Percentiles rank a stretch among this genome's conserved stretches.
These are phyloP conservation scores for Pseudogymnoascus sp. DNA, from an alignment of 2,329 filamentous ascomycete genomes.

Conservation along the genomic window DNA sequence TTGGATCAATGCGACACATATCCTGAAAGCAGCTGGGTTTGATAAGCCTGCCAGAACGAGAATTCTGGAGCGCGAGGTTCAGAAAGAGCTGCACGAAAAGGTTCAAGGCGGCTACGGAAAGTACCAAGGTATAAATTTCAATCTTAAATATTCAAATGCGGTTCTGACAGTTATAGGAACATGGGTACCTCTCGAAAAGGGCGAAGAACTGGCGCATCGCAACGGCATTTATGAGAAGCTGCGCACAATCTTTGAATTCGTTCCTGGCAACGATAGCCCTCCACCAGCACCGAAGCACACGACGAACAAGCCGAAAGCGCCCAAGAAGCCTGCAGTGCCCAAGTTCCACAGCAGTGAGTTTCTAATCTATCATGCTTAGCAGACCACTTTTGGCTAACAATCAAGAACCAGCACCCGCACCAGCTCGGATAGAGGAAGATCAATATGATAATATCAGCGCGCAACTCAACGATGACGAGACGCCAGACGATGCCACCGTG, in stretches of 20 bases:
- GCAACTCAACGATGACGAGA: slow-evolving; percentile 66
- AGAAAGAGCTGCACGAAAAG: slow-evolving; percentile 94
- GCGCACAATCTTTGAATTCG: slow-evolving; percentile 80
- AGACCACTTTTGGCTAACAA: slow-evolving; percentile 18
- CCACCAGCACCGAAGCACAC: slow-evolving; percentile 91
- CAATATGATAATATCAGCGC: slow-evolving; percentile 56
- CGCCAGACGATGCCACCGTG: slow-evolving; percentile 69
- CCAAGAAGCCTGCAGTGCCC: slow-evolving; percentile 57
- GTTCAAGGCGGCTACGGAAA: slow-evolving; percentile 97
- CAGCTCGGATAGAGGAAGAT: slow-evolving; percentile 43
- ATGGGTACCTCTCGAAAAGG: slow-evolving; percentile 85
- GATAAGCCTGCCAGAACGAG: slow-evolving; percentile 93
- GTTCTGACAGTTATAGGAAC: slow-evolving; percentile 52
- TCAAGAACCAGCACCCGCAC: slow-evolving; percentile 31
- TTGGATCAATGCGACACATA: slow-evolving; percentile 99
- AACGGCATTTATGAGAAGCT: slow-evolving; percentile 82
- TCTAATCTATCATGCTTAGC: slow-evolving; percentile 4
- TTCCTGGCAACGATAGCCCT: slow-evolving; percentile 75
- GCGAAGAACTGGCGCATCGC: slow-evolving; percentile 71
- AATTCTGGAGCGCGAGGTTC: slow-evolving; percentile 92
- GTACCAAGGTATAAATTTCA: slow-evolving; percentile 66
- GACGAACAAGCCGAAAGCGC: slow-evolving; percentile 74
- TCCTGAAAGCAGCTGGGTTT: slow-evolving; percentile 91
- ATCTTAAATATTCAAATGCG: neutral
- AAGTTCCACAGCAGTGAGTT: slow-evolving; percentile 44